phyloP scores from a whole-genome alignment of 805 yeast species.

The Trichomonascus vanleenenianus region DNA sequence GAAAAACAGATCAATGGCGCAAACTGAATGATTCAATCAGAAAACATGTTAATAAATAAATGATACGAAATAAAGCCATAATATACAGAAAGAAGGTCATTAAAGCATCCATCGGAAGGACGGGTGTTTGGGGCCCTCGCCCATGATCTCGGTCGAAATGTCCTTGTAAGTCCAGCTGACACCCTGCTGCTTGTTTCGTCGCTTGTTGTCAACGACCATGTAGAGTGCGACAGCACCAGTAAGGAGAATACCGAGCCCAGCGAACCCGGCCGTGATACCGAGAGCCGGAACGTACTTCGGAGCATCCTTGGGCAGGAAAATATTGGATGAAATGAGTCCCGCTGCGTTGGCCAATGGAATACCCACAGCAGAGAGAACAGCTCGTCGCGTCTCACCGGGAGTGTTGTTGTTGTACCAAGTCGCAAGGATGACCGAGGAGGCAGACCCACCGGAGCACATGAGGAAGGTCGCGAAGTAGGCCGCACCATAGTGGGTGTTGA shows the following conservation, averaged over 20 bases:
- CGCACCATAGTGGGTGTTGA: constrained; percentile 31
- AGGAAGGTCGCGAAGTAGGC: constrained; percentile 39
- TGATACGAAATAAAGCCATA: too few relatives aligned
- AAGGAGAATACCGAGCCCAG: constrained; percentile 36
- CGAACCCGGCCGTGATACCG: constrained; percentile 39
- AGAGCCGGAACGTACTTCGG: constrained; percentile 50
- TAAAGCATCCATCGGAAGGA: constrained; percentile 42
- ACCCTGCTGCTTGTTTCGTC: constrained; percentile 21
- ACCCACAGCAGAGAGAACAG: constrained; percentile 41
- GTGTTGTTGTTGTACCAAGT: constrained; percentile 46
- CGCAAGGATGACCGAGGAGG: constrained; percentile 42
- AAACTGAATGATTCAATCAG: neutral
- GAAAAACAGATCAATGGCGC: neutral
- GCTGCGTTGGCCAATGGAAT: constrained; percentile 52
- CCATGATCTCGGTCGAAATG: constrained; percentile 31
- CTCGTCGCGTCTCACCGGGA: constrained; percentile 40
- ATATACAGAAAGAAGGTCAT: neutral
- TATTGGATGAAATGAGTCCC: constrained; percentile 46
- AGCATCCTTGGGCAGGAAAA: constrained; percentile 45
- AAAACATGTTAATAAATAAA: too few relatives aligned
- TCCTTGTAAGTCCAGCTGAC: constrained; percentile 16
- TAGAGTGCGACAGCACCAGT: constrained; percentile 24
- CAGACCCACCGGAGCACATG: constrained; percentile 43
- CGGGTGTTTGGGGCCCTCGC: constrained; percentile 42
- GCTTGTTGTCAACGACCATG: constrained; percentile 38